Conservation (phyloP, 352 stramenopile genomes). For the Thraustochytrium sp. region DNA sequence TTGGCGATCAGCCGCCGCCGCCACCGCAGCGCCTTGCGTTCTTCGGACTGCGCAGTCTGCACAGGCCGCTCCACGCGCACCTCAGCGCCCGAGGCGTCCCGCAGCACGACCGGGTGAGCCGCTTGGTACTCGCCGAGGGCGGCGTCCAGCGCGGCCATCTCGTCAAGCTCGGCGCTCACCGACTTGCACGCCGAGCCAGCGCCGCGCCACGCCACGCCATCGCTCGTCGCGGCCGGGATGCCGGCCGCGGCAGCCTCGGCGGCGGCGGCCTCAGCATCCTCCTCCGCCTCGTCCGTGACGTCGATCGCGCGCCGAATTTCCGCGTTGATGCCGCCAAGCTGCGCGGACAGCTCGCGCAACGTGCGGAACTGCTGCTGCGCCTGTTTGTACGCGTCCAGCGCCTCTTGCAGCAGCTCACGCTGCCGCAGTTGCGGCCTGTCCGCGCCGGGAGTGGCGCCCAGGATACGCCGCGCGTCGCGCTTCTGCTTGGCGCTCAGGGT, state of each 20-base stretch:
- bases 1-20: not conserved
- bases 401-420: not conserved
- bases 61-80: not conserved
- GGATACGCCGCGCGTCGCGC: not conserved
- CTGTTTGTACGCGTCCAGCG: not conserved
- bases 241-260: not conserved
- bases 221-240: not conserved
- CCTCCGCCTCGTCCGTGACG: not conserved
- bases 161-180: not conserved
- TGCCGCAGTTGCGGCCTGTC: not conserved
- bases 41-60: not conserved
- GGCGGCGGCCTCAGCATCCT: not conserved
- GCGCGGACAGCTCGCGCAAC: not conserved
- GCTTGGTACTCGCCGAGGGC: not conserved
- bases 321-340: not conserved
- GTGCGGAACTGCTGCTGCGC: not conserved
- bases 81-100: not conserved
- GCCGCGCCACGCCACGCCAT: not conserved
- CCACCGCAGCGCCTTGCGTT: constrained; percentile 14
- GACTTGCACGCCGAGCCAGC: not conserved
- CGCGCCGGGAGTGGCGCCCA: not conserved
- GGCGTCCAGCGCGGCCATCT: not conserved
- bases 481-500: not conserved
- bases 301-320: not conserved
- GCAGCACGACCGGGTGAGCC: not conserved